Base-by-base conservation (phyloP, 768 basidiomycete genomes). In the Naganishia onofrii region DNA sequence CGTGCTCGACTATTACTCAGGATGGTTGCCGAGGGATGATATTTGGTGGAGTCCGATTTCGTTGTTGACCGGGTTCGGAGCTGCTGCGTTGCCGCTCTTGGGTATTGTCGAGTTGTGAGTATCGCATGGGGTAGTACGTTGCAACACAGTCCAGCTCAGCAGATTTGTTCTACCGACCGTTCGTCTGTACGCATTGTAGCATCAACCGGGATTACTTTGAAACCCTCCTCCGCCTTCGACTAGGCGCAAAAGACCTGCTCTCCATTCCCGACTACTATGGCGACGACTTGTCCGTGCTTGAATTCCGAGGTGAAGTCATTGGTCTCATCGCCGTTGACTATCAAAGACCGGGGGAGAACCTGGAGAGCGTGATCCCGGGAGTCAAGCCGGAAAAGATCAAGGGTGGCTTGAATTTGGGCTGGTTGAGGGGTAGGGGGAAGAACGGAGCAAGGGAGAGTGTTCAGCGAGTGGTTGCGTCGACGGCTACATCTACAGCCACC, bases 171-270 rank as follows among this genome's bases (percentile, higher is more conserved):
- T n/a, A n/a, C n/a, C n/a, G n/a, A n/a, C n/a, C n/a, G n/a, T n/a
- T 31, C 32, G 19, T 32, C 26, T 3, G 15, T n/a, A 6, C 12
- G n/a, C 21, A 8, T 9, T 29, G 21, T 12, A 68, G 69, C 48
- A 44, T 68, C 21, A 74, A 77, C 65, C 70, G 76, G 23, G 57
- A 51, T n/a, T 73, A 74, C 8, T 66, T 64, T 26, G 74, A 72
- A 42, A 69, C 70, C 48, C n/a, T 38, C 2, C 56, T 77, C 28
- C 68, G 76, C 19, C 48, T 65, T 29, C 69, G 68, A 3, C 63
- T 77, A 23, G 76, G 76, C 13, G n/a, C 70, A 2, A 64, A 56
- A 36, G 76, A 77, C 67, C 38, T 77, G 23, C 68, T 77, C 53
- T 51, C 58, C 31, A 56, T 69, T 10, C 17, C 38, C 21, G 29